Evolutionary conservation across 129 eudicot genomes (phyloP), one percentile per base, ranked within the genome.

Genomic region (Saussurea involucrata): DNA sequence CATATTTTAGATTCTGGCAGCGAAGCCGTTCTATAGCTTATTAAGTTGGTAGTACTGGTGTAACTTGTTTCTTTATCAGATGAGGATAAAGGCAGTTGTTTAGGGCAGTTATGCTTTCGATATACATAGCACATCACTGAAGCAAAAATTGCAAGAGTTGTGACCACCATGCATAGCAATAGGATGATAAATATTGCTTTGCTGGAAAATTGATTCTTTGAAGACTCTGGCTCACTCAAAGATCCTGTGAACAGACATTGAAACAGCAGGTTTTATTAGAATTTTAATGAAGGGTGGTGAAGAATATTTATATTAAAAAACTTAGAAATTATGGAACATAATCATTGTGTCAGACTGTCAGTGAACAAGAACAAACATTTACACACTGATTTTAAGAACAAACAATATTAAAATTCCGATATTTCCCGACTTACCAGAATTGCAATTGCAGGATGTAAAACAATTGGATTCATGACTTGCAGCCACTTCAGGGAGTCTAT

Each of bases 401-500:
- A n/a, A 46, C 7, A 0, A 46, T 4, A 15, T 46, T 46, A 46
- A 46, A 46, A 53, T 53, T 53, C 61, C 17, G n/a, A 53, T 53
- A 53, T 53, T 53, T 53, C 61, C 55, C 22, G 58, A 4, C 2
- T 46, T 94, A 94, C 97, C 98, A 22, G 93, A 86, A 55, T 84
- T 83, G 90, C 98, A 95, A 69, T 88, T 83, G 83, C 98, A 95
- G 69, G 90, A 82, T 12, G 77, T 77, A 66, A 95, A 95, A 85
- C 98, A 95, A 73, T 64, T 74, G 28, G 74, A 68, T 24, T 81
- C 88, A 49, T 63, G 82, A 68, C 55, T 73, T 46, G 85, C 53
- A 18, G 74, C 88, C 71, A 89, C 79, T 83, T 67, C 66, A 75
- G 98, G 98, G 28, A 95, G 86, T 69, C 72, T 83, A 72, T 81